A percentile compares a stretch with the other conserved stretches of the same genome.
These are phyloP conservation scores for Karstenula rhodostoma DNA, from an alignment of 2,329 filamentous ascomycete genomes.

Conservation along the genomic window DNA sequence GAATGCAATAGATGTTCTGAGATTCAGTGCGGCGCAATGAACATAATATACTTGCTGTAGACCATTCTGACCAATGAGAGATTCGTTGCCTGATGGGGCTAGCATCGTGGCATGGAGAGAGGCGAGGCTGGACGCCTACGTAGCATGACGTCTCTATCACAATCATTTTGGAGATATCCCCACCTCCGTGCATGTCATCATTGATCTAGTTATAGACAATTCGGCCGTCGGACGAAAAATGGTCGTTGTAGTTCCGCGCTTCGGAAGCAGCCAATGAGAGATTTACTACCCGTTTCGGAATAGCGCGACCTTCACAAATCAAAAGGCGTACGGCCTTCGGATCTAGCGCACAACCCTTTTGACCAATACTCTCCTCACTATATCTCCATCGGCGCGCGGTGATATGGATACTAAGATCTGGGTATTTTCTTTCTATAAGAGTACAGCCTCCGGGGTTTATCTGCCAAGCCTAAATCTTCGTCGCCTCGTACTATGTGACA, in stretches of 20 bases:
- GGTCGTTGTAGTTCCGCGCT: background rate
- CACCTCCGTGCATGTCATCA: background rate
- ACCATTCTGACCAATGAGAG: background rate
- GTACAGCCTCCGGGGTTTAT: no score
- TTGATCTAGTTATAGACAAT: background rate
- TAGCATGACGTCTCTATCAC: background rate
- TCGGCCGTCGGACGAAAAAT: background rate
- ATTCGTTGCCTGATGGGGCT: background rate
- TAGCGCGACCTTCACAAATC: background rate
- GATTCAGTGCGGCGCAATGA: background rate
- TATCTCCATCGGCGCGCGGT: no score
- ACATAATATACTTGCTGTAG: background rate
- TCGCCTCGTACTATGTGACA: no score
- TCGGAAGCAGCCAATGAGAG: slow-evolving; percentile 5
- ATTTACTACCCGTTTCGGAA: background rate
- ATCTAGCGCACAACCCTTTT: no score
- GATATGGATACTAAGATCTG: no score
- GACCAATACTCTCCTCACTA: no score
- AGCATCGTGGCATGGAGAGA: background rate
- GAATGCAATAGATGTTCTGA: background rate
- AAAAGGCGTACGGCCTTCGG: no score
- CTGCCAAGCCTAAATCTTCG: no score
- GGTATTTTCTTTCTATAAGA: no score
- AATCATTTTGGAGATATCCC: background rate
- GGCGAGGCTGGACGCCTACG: background rate